Base-by-base conservation (phyloP, 306 rosid genomes). In the Prunus davidiana region DNA sequence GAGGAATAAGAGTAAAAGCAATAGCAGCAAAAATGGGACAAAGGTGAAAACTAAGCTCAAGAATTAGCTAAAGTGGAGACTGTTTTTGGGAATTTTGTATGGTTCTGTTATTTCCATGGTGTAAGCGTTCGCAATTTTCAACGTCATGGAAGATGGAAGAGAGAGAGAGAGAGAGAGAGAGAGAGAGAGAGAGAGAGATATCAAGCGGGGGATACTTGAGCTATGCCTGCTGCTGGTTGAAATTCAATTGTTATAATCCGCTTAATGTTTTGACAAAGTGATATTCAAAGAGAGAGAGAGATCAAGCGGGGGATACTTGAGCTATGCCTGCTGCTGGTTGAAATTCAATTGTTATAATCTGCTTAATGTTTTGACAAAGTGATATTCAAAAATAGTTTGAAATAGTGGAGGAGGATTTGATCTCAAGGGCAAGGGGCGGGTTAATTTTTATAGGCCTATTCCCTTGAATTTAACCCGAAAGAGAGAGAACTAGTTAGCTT, bases 1-100 rank as follows among this genome's bases (percentile, higher is more conserved):
- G 24, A 73, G 50, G 28, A 86, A 77, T 64, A 82, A 65, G 74
- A 69, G 64, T 62, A 86, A 82, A 83, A 82, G 65, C 78, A 74
- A 64, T 12, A 74, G 77, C 8, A 79, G 77, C 69, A 86, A 77
- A 75, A 38, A 79, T 20, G 71, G n/a, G 32, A 85, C 84, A 76
- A 93, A 79, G 82, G 50, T 68, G 64, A 84, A 81, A 75, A 70
- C 67, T 0, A 43, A 22, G 56, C 70, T 78, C 13, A 49, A 71
- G 73, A 64, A 74, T 47, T 15, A 68, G 58, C 19, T 65, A 1
- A 28, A 22, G 15, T 54, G 24, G 24, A 70, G 15, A 8, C 15
- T 18, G 0, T 64, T 38, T 18, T 9, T 9, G 2, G 49, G 27
- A 28, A 19, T 45, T 3, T 45, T 32, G 25, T 60, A 12, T 24